These are phyloP conservation scores for Amoeboaphelidium protococcarum DNA, from an alignment of 371 early-diverging fungal genomes.

Conservation along the genomic window DNA sequence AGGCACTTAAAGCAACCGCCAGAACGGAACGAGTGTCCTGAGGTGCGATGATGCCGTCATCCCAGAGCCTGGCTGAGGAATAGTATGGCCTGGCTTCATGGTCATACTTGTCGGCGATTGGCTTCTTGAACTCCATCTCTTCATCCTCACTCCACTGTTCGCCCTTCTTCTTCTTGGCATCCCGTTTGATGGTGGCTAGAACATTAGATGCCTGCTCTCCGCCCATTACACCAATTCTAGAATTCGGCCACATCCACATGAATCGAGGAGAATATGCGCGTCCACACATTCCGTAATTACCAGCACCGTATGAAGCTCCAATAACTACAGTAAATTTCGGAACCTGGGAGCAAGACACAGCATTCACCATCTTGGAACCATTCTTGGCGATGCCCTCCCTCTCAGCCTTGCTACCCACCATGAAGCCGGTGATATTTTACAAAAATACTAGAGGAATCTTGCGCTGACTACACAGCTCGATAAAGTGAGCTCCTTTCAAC, in stretches of 20 bases:
- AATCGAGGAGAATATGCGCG: conserved; percentile 81
- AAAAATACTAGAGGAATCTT: conserved; percentile 78
- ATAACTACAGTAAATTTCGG: conserved; percentile 82
- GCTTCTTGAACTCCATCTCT: conserved; percentile 52
- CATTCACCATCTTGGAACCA: conserved; percentile 90
- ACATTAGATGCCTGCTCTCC: conserved; percentile 94
- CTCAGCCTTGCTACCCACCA: conserved; percentile 90
- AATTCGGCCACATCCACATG: conserved; percentile 88
- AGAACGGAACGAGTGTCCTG: conserved; percentile 64
- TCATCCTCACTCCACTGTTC: conserved; percentile 38
- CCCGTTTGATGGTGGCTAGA: conserved; percentile 60
- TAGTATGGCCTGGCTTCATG: conserved; percentile 82
- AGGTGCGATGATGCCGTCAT: conserved; percentile 88
- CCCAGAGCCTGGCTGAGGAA: conserved; percentile 71
- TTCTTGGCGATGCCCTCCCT: conserved; percentile 93
- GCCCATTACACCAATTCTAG: conserved; percentile 90
- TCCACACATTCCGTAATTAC: conserved; percentile 96
- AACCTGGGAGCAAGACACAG: conserved; percentile 78
- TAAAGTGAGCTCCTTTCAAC: conserved; percentile 88
- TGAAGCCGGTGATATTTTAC: conserved; percentile 91
- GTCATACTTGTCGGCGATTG: conserved; percentile 66
- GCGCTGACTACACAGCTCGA: conserved; percentile 81
- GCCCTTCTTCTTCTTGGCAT: conserved; percentile 55
- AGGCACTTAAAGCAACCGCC: conserved; percentile 56
- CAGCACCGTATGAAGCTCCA: conserved; percentile 55